Percentiles rank a stretch among this genome's conserved stretches.
Conservation (phyloP, 371 early-diverging fungal genomes). For the Encephalitozoon intestinalis region DNA sequence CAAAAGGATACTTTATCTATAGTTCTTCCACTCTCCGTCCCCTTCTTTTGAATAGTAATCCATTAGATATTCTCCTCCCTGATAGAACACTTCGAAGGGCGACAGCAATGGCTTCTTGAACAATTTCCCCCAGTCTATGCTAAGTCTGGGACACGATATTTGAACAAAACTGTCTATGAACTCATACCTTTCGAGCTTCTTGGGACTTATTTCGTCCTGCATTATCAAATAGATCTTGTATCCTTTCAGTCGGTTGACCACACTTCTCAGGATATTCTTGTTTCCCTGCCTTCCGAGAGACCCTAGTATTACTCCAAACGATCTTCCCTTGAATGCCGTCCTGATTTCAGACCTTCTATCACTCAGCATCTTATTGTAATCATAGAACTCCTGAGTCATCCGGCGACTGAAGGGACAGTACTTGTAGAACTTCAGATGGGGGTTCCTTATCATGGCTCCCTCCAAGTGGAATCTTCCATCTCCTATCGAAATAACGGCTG, state of each 20-base stretch:
- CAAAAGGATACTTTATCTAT: not conserved
- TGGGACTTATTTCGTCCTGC: constrained; percentile 56
- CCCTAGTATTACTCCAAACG: constrained; percentile 79
- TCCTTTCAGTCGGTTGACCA: constrained; percentile 38
- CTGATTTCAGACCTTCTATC: constrained; percentile 73
- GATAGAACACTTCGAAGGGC: constrained; percentile 81
- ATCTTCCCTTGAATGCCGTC: constrained; percentile 62
- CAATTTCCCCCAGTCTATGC: constrained; percentile 96
- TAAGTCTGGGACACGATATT: constrained; percentile 87
- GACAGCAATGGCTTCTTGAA: constrained; percentile 82
- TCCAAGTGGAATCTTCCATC: constrained; percentile 99
- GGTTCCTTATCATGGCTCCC: constrained; percentile 95
- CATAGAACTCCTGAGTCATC: constrained; percentile 82
- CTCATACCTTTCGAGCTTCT: constrained; percentile 18
- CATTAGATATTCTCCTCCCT: constrained; percentile 61
- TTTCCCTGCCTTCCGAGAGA: constrained; percentile 96
- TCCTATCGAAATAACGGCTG: constrained; percentile 65
- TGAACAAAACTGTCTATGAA: constrained; percentile 73
- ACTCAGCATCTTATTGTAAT: constrained; percentile 77
- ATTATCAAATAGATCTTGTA: constrained; percentile 62
- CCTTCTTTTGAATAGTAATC: constrained; percentile 60
- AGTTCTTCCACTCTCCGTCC: constrained; percentile 51
- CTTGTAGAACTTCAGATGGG: constrained; percentile 74
- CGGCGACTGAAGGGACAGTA: constrained; percentile 90
- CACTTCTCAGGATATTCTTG: constrained; percentile 70